Percentiles rank a stretch among this genome's conserved stretches.
Evolutionary conservation across 129 eudicot genomes (phyloP).

Genomic region (Tanacetum coccineum): DNA sequence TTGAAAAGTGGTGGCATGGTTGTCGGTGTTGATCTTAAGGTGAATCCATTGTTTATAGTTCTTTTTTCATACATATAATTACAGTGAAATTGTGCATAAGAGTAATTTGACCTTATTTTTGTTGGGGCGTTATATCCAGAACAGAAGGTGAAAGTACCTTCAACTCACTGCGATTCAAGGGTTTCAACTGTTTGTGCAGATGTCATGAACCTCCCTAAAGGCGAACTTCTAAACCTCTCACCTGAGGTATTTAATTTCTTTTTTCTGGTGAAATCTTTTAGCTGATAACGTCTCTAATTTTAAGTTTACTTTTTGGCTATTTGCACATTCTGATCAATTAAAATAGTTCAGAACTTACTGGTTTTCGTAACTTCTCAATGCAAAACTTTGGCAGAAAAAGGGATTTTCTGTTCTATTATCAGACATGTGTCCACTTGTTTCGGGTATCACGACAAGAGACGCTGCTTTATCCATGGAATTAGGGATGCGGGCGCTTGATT

Average conservation of each 20-base stretch:
- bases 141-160: slow-evolving; percentile 94
- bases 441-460: slow-evolving; percentile 81
- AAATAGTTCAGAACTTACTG: too few species aligned
- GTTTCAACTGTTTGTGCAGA: slow-evolving; percentile 82
- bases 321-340: too few species aligned
- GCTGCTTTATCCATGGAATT: slow-evolving; percentile 85
- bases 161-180: slow-evolving; percentile 69
- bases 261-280: neutral
- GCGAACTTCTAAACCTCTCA: slow-evolving; percentile 59
- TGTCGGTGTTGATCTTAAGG: too few species aligned
- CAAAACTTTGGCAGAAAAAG: slow-evolving; percentile 43
- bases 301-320: too few species aligned
- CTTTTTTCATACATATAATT: too few species aligned
- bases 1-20: slow-evolving; percentile 64
- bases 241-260: slow-evolving; percentile 53
- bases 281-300: too few species aligned
- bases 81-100: too few species aligned
- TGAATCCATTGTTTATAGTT: too few species aligned
- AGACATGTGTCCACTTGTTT: slow-evolving; percentile 92
- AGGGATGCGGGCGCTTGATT: slow-evolving; percentile 81
- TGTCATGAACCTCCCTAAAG: slow-evolving; percentile 63
- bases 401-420: slow-evolving; percentile 76
- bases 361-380: neutral
- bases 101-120: too few species aligned
- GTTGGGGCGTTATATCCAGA: slow-evolving; percentile 41